Evolutionary conservation across 2,329 filamentous ascomycete genomes (phyloP), one percentile per base, ranked within the genome.

Genomic region (Allantophomopsis cytisporea): DNA sequence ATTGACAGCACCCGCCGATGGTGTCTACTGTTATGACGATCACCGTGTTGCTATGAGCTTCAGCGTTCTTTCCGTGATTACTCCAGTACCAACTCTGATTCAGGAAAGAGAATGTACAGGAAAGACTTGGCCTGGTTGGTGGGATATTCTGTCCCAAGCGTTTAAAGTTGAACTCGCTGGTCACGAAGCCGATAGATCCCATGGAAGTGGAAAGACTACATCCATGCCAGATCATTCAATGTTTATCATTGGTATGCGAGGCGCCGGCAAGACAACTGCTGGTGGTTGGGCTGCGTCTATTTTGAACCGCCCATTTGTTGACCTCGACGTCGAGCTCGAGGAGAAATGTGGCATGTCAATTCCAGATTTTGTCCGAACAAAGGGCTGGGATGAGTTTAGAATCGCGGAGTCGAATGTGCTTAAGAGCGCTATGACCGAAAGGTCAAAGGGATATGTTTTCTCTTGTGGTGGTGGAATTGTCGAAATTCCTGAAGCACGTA

Each of bases 121-220:
- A 32, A 98, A 98, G 68, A 98, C 91, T 2, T 98, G 91, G 91
- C 91, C 91, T 1, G 91, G 89, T 8, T 98, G 91, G 86, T 98
- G 91, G 91, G 91, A 98, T 59, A 76, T 80, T 14, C 63, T 96
- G 41, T 79, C 80, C 16, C 76, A 83, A 48, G 73, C 76, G 12
- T 98, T 95, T 65, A 69, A 77, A 28, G 83, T 83, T 20, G 62
- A 70, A 20, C 65, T 96, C n/a, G 73, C 80, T 43, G 43, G 48
- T 5, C 59, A 50, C 21, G 62, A 57, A 42, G 55, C 53, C 5
- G 56, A 58, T 36, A 45, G 49, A 18, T 48, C 62, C 35, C 58
- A 60, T 17, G 53, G 58, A 10, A 61, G 59, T 21, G 49, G 54
- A 11, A 47, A 54, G 39, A 58, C 58, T 42, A 65, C 61, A 44